These are phyloP conservation scores for Syzygium jambos DNA, from an alignment of 345 rosid species.

Conservation along the genomic window DNA sequence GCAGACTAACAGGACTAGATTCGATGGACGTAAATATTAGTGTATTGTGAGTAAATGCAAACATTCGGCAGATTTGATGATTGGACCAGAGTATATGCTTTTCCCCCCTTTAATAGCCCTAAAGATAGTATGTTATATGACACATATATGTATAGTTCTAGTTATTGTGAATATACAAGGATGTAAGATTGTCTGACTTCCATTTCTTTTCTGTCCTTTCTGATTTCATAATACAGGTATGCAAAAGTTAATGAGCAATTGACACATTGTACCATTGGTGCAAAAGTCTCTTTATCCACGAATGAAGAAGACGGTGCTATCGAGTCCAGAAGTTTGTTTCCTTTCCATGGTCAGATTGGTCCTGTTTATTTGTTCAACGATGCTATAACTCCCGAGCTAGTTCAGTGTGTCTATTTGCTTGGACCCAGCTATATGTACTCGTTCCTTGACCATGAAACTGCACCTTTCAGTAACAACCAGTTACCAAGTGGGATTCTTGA, in stretches of 20 bases:
- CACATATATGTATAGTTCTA: not conserved
- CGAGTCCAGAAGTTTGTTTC: slow-evolving; percentile 41
- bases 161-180: not conserved
- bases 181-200: not conserved
- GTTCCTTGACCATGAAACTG: slow-evolving; percentile 73
- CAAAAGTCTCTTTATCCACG: slow-evolving; percentile 41
- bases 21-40: not conserved
- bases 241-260: slow-evolving; percentile 75
- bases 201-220: slow-evolving; percentile 6
- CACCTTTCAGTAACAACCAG: slow-evolving; percentile 41
- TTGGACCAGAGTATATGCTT: not conserved
- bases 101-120: not conserved
- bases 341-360: slow-evolving; percentile 91
- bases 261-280: slow-evolving; percentile 72
- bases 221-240: slow-evolving; percentile 50
- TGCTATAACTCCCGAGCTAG: slow-evolving; percentile 77
- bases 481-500: slow-evolving; percentile 77
- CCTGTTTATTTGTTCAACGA: slow-evolving; percentile 83
- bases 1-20: not conserved
- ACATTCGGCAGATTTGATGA: not conserved
- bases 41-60: not conserved
- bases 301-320: slow-evolving; percentile 44
- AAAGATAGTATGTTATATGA: not conserved
- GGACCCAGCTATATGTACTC: slow-evolving; percentile 99
- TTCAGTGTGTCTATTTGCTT: slow-evolving; percentile 61